Evolutionary conservation across 805 yeast species (phyloP).

Genomic region (Cyberlindnera sargentensis): DNA sequence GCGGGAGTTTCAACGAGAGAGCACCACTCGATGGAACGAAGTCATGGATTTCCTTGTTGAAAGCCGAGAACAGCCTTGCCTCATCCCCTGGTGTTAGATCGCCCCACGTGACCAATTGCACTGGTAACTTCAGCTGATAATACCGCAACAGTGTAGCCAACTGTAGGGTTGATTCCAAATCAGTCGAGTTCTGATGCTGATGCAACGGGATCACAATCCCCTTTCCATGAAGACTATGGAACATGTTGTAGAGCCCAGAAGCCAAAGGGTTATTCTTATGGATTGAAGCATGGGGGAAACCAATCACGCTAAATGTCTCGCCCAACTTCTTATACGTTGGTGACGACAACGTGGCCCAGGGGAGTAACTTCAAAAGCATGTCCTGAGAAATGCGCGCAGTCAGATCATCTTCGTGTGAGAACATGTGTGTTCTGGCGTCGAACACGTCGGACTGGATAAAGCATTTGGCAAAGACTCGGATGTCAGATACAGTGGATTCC

Average conservation of each 20-base stretch:
- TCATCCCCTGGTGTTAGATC: slow-evolving; percentile 24
- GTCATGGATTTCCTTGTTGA: slow-evolving; percentile 1
- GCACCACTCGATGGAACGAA: not conserved
- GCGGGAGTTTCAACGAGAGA: slow-evolving; percentile 1
- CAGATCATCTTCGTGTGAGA: no score
- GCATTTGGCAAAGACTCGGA: slow-evolving; percentile 19
- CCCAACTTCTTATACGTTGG: slow-evolving; percentile 20
- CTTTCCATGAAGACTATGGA: slow-evolving; percentile 28
- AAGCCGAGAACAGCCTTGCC: slow-evolving; percentile 20
- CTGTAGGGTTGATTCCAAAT: slow-evolving; percentile 35
- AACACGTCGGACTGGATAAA: slow-evolving; percentile 8
- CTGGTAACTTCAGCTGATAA: slow-evolving; percentile 28
- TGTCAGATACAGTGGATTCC: slow-evolving; percentile 8
- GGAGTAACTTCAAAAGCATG: slow-evolving; percentile 30
- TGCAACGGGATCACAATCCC: slow-evolving; percentile 51
- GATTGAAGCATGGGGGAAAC: not conserved
- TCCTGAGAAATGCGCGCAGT: slow-evolving; percentile 21
- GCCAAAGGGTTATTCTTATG: not conserved
- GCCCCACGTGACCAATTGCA: slow-evolving; percentile 34
- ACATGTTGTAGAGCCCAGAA: slow-evolving; percentile 18
- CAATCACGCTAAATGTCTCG: no score
- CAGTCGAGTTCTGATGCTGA: slow-evolving; percentile 26
- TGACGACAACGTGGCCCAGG: slow-evolving; percentile 30
- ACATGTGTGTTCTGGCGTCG: not conserved
- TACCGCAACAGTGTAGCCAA: slow-evolving; percentile 36